Conservation (phyloP, 1,284 basidiomycete species). For the Kwoniella shivajii region DNA sequence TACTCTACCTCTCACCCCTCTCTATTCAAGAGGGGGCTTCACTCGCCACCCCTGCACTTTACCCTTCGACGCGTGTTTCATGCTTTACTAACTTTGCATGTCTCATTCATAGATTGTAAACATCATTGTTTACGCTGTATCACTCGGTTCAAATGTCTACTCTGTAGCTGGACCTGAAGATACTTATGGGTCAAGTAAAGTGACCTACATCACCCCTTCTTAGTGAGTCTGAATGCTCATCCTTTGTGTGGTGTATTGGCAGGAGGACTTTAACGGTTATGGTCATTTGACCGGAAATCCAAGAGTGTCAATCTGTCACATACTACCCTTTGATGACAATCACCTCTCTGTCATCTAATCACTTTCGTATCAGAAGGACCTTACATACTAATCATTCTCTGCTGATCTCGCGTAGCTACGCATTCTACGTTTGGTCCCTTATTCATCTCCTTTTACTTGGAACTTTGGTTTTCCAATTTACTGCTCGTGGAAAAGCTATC, state of each 20-base stretch:
- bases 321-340: no score
- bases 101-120: slow-evolving; percentile 64
- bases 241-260: slow-evolving; percentile 2
- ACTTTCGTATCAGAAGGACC: no score
- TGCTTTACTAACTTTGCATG: neutral
- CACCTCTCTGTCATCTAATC: no score
- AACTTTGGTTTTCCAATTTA: slow-evolving; percentile 86
- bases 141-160: slow-evolving; percentile 75
- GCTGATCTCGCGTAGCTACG: slow-evolving; percentile 59
- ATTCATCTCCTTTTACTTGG: slow-evolving; percentile 80
- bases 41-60: neutral
- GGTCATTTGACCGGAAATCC: no score
- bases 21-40: neutral
- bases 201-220: slow-evolving; percentile 85
- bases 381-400: slow-evolving; percentile 54
- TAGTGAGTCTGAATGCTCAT: slow-evolving; percentile 50
- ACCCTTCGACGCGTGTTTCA: neutral
- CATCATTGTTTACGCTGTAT: slow-evolving; percentile 65
- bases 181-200: slow-evolving; percentile 53
- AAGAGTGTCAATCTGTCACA: no score
- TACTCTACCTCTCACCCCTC: neutral
- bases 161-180: slow-evolving; percentile 71
- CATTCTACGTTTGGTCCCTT: slow-evolving; percentile 33
- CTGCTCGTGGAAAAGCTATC: slow-evolving; percentile 66
- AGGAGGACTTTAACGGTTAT: neutral